Evolutionary conservation across 73 alveolate species (phyloP).

Genomic region (Blepharisma stoltei): DNA sequence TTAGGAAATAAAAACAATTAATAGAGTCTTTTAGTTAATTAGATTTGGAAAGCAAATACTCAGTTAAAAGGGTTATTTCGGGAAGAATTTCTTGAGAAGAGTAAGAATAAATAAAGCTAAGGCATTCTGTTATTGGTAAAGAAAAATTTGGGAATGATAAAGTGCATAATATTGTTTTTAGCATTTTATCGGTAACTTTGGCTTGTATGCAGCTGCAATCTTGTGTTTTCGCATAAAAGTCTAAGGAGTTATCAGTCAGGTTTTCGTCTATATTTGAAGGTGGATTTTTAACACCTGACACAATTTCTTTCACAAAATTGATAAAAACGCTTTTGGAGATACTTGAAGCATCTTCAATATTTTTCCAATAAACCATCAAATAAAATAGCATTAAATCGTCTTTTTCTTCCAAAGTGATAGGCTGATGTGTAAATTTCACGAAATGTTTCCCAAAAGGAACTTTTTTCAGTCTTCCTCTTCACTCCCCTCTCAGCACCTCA

Average conservation of each 20-base stretch:
- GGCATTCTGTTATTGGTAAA: too few relatives aligned
- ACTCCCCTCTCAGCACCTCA: not conserved
- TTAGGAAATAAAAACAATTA: not conserved
- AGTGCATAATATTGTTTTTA: too few relatives aligned
- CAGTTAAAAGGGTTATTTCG: too few relatives aligned
- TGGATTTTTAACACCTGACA: not conserved
- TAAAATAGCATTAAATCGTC: not conserved
- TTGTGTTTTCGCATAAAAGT: too few relatives aligned
- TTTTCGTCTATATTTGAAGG: not conserved
- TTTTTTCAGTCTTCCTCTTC: not conserved
- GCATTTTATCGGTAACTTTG: too few relatives aligned
- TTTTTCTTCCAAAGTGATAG: slow-evolving; percentile 17
- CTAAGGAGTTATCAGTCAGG: too few relatives aligned
- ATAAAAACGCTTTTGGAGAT: not conserved
- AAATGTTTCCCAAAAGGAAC: not conserved
- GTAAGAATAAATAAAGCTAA: too few relatives aligned
- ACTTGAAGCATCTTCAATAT: not conserved
- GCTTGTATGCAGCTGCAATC: too few relatives aligned
- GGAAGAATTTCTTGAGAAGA: too few relatives aligned
- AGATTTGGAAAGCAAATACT: too few relatives aligned
- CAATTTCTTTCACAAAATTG: not conserved
- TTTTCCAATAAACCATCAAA: not conserved
- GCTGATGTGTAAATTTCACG: not conserved
- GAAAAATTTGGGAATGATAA: too few relatives aligned
- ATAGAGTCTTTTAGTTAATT: too few relatives aligned